Evolutionary conservation across 176 grass and related monocot species (phyloP), one percentile per base, ranked within the genome.

Genomic region (Oryza meridionalis): DNA sequence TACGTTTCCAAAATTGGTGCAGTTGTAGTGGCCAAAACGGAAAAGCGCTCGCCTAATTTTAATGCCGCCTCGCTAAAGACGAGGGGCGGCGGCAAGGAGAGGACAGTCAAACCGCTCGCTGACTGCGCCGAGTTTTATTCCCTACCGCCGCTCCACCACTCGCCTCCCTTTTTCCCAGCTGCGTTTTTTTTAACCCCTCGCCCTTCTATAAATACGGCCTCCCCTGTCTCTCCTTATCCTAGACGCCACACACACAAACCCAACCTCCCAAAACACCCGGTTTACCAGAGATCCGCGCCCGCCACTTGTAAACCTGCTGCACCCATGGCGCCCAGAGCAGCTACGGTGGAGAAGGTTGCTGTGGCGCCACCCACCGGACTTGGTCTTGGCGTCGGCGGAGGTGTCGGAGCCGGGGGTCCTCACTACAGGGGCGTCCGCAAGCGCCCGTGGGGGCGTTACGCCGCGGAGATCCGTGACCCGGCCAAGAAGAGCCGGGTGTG

Each of bases 391-490:
- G 70, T 84, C 0, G 76, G 81, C 22, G 81, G 62, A 0, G 85
- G 74, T 1, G 68, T 22, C 4, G 76, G 77, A 0, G 83, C 81
- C 8, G 76, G 69, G 0, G 70, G 87, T 1, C 66, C 83, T 32
- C 93, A 94, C 84, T 99, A 84, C 81, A 79, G 93, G 4, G 96
- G 96, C 14, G 93, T 99, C 1, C 77, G 96, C 40, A 95, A 98
- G 91, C 78, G 96, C 27, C 96, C 96, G 0, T 98, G 96, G 96
- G 96, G 96, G 0, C 83, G 96, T 7, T 98, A 69, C 67, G 96
- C 96, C 3, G 96, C 96, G 7, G 96, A 98, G 91, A 95, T 98
- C 79, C 96, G 96, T 2, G 96, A 98, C 59, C 96, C 96, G n/a
- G 88, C 85, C 5, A 98, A 95, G 91, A 98, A 98, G 63, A 92